Base-by-base conservation (phyloP, 73 alveolate genomes). In the Paramecium tetraurelia region DNA sequence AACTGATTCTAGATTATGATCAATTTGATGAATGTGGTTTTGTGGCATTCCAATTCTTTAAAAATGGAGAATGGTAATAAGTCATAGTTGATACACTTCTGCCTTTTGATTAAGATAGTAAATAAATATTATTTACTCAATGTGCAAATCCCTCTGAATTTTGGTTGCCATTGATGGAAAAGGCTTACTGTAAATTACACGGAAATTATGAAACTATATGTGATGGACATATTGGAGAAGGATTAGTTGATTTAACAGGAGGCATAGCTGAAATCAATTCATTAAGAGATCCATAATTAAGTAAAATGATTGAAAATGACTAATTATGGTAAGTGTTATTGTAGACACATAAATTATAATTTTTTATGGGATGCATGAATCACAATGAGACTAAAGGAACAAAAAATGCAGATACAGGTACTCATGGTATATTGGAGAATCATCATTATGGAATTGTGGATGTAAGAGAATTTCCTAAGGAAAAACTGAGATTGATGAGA, bases 111-210 rank as follows among this genome's bases (percentile, higher is more conserved):
- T 92, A 97, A 18, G 95, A 95, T 29, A 95, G 98, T 16, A 97
- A 97, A 90, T 93, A 98, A 11, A 97, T 97, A 6, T 94, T 97
- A 14, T 97, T 95, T 59, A 96, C 97, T 5, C 96, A 97, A 69
- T 97, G 99, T 86, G 98, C 97, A 43, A 98, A 98, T 89, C 99
- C 99, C 12, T 97, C 97, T 86, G 99, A 98, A 85, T 97, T 97
- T 95, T 98, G 99, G 99, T 96, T 98, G 85, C 99, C 99, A 7
- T 93, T 98, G 24, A 96, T 98, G 95, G 99, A 98, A 89, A 98
- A 98, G 88, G 99, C 99, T 4, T 98, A 98, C 93, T 99, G 99
- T 20, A 98, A 98, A 93, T 96, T 97, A 36, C 99, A 98, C 94
- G 98, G 98, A 89, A 92, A 96, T 85, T 98, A 98, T 93, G 98